Conservation (phyloP, 2,329 filamentous ascomycete genomes). For the Phialophora chinensis region DNA sequence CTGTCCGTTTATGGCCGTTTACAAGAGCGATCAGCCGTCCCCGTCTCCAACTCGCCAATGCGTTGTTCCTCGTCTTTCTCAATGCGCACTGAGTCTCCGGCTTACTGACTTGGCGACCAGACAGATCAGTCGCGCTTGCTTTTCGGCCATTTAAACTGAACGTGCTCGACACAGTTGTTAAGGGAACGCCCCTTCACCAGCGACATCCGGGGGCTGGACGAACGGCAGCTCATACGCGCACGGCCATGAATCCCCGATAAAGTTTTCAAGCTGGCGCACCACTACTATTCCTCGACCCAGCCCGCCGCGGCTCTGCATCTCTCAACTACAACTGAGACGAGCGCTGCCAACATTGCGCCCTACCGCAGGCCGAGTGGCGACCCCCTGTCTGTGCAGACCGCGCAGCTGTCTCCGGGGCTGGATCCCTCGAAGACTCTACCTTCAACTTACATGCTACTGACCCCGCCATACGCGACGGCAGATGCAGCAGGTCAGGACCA, state of each 20-base stretch:
- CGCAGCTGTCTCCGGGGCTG: constrained; percentile 19
- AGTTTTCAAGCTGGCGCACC: constrained; percentile 35
- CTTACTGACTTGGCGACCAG: constrained; percentile 13
- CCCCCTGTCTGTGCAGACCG: constrained; percentile 15
- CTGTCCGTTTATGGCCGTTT: background rate
- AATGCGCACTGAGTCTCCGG: background rate
- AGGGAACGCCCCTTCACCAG: background rate
- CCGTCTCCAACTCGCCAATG: background rate
- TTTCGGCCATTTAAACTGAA: background rate
- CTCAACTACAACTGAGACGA: constrained; percentile 7
- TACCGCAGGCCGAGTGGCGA: constrained; percentile 11
- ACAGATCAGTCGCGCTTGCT: background rate
- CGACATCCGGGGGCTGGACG: background rate
- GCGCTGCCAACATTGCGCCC: background rate
- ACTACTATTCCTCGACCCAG: constrained; percentile 21
- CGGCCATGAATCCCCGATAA: constrained; percentile 21
- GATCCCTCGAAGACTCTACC: constrained; percentile 16
- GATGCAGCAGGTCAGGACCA: constrained; percentile 31
- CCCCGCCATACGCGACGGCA: constrained; percentile 34
- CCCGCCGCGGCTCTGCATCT: constrained; percentile 22
- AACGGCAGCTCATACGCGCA: background rate
- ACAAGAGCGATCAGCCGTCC: background rate
- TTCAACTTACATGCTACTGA: constrained; percentile 25
- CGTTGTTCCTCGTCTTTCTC: background rate
- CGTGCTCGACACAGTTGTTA: background rate